Percentiles rank a stretch among this genome's conserved stretches.
Evolutionary conservation across 1,284 basidiomycete genomes (phyloP).

Genomic region (Cutaneotrichosporon dermatis): DNA sequence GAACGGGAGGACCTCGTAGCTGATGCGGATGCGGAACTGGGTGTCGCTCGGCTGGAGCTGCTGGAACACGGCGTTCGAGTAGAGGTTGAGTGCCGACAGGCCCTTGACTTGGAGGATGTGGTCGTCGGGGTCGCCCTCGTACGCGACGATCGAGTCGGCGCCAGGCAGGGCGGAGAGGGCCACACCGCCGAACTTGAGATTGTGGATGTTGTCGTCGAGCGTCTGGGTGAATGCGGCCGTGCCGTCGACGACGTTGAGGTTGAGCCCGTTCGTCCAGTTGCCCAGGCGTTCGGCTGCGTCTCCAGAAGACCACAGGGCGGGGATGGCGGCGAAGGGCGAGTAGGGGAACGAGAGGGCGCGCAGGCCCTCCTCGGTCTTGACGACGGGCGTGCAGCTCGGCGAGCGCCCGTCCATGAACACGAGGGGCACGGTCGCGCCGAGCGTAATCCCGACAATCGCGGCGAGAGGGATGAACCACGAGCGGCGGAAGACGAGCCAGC

Average conservation of each 20-base stretch:
- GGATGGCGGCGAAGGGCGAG: conserved; percentile 52
- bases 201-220: conserved; percentile 54
- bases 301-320: conserved; percentile 50
- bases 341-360: conserved; percentile 23
- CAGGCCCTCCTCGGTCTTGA: conserved; percentile 6
- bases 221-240: conserved; percentile 57
- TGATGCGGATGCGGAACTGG: conserved; percentile 58
- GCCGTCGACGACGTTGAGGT: conserved; percentile 44
- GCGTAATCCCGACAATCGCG: conserved; percentile 59
- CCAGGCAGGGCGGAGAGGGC: conserved; percentile 54
- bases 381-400: conserved; percentile 52
- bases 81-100: conserved; percentile 61
- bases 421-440: conserved; percentile 61
- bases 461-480: conserved; percentile 65
- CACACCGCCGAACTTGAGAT: conserved; percentile 59
- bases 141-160: conserved; percentile 3
- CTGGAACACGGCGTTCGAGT: conserved; percentile 62
- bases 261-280: conserved; percentile 8
- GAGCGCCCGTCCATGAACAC: conserved; percentile 58
- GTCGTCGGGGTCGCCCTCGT: not conserved
- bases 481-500: conserved; percentile 60
- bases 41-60: conserved; percentile 52
- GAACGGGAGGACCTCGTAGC: conserved; percentile 53
- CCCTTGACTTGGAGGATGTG: conserved; percentile 45
- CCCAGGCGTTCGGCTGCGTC: not conserved